Evolutionary conservation across 164 flowering plant species (phyloP), one percentile per base, ranked within the genome.

Genomic region (Annona squamosa): DNA sequence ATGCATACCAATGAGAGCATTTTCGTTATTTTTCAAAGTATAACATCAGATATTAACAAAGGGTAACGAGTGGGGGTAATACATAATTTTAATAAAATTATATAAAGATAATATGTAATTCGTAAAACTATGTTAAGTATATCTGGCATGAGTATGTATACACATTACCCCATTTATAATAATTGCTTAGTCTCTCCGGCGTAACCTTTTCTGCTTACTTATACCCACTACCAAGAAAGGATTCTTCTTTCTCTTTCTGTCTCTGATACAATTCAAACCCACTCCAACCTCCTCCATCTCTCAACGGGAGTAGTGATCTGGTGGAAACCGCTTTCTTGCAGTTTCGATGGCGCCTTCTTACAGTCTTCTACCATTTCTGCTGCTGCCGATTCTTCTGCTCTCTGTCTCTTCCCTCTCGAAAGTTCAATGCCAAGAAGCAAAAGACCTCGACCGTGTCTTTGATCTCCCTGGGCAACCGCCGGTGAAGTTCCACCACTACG

Each of bases 401-500:
- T 12, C 42, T 19, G 17, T 71, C 17, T 68, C 52, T 6, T 37
- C 70, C 9, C 47, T 5, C 3, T 2, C 10, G 7, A 19, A 42
- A 67, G 77, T n/a, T 57, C 41, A 3, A 3, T 19, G 65, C 16
- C 46, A 43, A 48, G 65, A 70, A 17, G 48, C 41, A 44, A 44
- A 4, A 19, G 86, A 84, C 73, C 79, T 74, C 9, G 87, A 88
- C 37, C 63, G 81, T 63, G 90, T 88, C 4, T 74, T 52, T 37
- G 47, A 71, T 47, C 76, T 88, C 74, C 90, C 91, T 0, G 90
- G 90, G 47, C 88, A 86, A 71, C 88, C 91, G 5, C 69, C 77
- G 45, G 85, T 81, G n/a, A 67, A 19, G 4, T 88, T 88, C 71
- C 71, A 62, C 46, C 91, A 88, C 72, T 88, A 83, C 65, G 84